These are phyloP conservation scores for Amanita molliuscula DNA, from an alignment of 768 basidiomycete species.

Conservation along the genomic window DNA sequence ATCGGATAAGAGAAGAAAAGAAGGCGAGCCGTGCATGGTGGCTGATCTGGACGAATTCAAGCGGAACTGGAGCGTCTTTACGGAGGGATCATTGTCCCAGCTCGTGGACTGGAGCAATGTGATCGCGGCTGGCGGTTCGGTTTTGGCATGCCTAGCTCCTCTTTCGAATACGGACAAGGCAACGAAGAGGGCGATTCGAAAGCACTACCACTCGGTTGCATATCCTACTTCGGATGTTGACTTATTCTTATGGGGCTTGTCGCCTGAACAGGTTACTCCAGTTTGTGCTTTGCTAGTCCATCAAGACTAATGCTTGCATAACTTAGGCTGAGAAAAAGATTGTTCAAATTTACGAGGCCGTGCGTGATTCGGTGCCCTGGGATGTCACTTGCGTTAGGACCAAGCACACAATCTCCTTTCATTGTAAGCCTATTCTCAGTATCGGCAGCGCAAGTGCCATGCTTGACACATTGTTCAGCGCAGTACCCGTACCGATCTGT, in stretches of 20 bases:
- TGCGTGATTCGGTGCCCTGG: slow-evolving; percentile 55
- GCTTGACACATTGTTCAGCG: slow-evolving; percentile 18
- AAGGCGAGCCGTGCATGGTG: slow-evolving; percentile 41
- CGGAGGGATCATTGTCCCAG: slow-evolving; percentile 50
- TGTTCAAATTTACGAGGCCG: slow-evolving; percentile 47
- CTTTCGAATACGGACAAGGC: slow-evolving; percentile 35
- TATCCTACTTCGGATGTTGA: slow-evolving; percentile 57
- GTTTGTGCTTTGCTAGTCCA: background rate
- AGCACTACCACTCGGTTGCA: slow-evolving; percentile 42
- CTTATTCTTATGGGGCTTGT: slow-evolving; percentile 51
- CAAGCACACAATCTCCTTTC: slow-evolving; percentile 49
- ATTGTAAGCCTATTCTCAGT: background rate
- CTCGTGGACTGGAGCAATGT: slow-evolving; percentile 57
- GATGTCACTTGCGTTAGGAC: slow-evolving; percentile 58
- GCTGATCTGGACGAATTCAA: slow-evolving; percentile 44
- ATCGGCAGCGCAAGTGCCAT: slow-evolving; percentile 14
- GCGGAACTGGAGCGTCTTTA: slow-evolving; percentile 55
- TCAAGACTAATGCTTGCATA: background rate
- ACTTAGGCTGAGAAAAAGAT: slow-evolving; percentile 49
- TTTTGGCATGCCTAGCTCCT: slow-evolving; percentile 47
- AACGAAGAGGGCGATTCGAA: slow-evolving; percentile 46
- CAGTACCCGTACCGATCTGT: slow-evolving; percentile 59
- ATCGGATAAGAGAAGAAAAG: slow-evolving; percentile 30
- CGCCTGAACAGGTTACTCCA: slow-evolving; percentile 36
- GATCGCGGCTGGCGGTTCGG: slow-evolving; percentile 51